These are phyloP conservation scores for Ascosphaera acerosa DNA, from an alignment of 2,329 filamentous ascomycete genomes.

Conservation along the genomic window DNA sequence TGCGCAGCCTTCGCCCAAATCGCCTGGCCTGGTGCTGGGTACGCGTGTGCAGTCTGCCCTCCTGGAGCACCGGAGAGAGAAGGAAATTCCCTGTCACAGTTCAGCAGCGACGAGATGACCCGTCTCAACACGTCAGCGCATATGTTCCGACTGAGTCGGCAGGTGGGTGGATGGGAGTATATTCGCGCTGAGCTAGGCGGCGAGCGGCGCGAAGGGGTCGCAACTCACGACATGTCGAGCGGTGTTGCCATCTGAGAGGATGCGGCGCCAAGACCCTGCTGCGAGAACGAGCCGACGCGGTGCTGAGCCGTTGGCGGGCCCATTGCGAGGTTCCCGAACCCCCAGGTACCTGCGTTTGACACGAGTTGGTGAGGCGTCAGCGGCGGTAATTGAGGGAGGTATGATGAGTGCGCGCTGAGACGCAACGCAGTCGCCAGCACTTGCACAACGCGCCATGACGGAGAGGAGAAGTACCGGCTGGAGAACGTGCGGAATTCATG, in stretches of 20 bases:
- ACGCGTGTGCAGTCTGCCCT: constrained; percentile 24
- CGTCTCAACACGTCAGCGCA: background rate
- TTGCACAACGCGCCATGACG: too few species aligned
- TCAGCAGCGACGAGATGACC: constrained; percentile 5
- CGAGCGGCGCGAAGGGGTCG: background rate
- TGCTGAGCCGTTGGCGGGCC: background rate
- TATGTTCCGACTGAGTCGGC: too few species aligned
- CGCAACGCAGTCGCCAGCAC: background rate
- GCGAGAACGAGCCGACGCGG: background rate
- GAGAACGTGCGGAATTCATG: background rate
- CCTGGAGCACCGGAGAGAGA: constrained; percentile 32
- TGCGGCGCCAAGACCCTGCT: constrained; percentile 11
- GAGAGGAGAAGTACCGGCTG: background rate
- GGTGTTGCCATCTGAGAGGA: constrained; percentile 27
- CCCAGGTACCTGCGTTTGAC: background rate
- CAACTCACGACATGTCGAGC: constrained; percentile 31
- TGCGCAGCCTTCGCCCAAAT: constrained; percentile 33
- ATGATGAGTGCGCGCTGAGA: background rate
- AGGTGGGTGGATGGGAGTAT: too few species aligned
- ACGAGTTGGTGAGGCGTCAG: background rate
- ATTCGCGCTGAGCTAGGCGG: background rate
- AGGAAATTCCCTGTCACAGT: constrained; percentile 31
- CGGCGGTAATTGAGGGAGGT: background rate
- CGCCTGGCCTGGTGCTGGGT: constrained; percentile 24
- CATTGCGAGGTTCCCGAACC: background rate